Evolutionary conservation across 2,329 filamentous ascomycete species (phyloP), one percentile per base, ranked within the genome.

Genomic region (Malbranchea zuffiana): DNA sequence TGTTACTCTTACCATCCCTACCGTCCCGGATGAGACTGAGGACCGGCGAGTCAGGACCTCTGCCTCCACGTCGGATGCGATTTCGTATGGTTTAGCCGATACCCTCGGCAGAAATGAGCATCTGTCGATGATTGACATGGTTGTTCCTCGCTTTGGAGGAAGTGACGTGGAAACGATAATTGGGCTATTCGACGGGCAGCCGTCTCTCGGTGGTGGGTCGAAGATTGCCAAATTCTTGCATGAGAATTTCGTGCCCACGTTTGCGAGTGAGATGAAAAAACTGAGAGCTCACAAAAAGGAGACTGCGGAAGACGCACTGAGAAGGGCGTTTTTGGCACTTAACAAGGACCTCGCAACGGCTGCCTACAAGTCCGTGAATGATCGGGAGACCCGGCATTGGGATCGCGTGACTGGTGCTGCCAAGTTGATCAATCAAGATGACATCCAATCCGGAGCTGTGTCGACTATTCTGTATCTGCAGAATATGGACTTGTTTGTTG

Each of bases 81-180:
- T 98, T 60, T 80, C 85, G 1, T 98, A 98, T 52, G 90, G 90
- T 43, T 95, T 98, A 87, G 90, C 90, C 5, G 90, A 98, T 61
- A 92, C 84, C 10, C 68, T 98, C 10, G 90, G 90, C 25, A 82
- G 78, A 53, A 87, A 88, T 49, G 90, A 98, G 59, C 90, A 98
- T 57, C 65, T 98, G 35, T 96, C 90, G 4, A 94, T 87, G 2
- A 80, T 96, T 41, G 90, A 98, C 56, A 79, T 98, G 62, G 85
- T 98, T 13, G 83, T 96, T 19, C 90, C 90, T 7, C 77, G 84
- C 30, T 90, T 95, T 63, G 82, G 87, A 52, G 82, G 86, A 11
- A 83, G 82, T 35, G 86, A 96, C 48, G 80, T 84, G 28, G 87
- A 96, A 58, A 87, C 84, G 29, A 70, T 98, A 1, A 65, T 98